phyloP scores from a whole-genome alignment of 2,329 filamentous ascomycete species.

The Xylaria polymorpha region DNA sequence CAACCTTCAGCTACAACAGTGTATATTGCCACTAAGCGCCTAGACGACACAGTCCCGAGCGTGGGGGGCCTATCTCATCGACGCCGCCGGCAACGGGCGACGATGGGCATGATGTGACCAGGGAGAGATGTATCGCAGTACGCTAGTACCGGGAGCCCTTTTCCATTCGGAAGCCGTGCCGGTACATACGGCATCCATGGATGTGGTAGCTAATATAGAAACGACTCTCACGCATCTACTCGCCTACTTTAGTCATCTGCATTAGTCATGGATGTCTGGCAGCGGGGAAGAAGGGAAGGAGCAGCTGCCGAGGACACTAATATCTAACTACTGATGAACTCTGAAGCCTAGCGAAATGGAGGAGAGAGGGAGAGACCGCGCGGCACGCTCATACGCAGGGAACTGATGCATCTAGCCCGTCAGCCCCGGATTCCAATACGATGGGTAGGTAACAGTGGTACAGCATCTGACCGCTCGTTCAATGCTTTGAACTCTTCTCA shows the following conservation, averaged over 20 bases:
- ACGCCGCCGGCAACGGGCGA: slow-evolving; percentile 8
- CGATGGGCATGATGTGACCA: slow-evolving; percentile 1
- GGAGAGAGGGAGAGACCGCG: not conserved
- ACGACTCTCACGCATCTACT: not conserved
- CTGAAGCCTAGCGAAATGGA: not conserved
- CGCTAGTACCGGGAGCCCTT: not conserved
- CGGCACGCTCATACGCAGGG: not conserved
- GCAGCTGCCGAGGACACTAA: not conserved
- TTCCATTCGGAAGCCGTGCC: slow-evolving; percentile 20
- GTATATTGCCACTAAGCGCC: not conserved
- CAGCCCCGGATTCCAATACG: slow-evolving; percentile 12
- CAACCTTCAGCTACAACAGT: slow-evolving; percentile 2
- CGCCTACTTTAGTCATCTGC: not conserved
- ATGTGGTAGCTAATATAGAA: not conserved
- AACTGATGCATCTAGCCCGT: not conserved
- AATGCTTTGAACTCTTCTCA: slow-evolving; percentile 10
- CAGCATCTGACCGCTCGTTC: slow-evolving; percentile 1
- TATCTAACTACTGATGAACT: not conserved
- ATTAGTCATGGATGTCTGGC: not conserved
- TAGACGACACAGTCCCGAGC: not conserved
- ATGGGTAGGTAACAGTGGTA: slow-evolving; percentile 16
- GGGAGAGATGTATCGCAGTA: slow-evolving; percentile 1
- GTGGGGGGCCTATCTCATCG: not conserved
- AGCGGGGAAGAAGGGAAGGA: not conserved
- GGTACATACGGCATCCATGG: not conserved